Conservation (phyloP, 1,284 basidiomycete species). For the Chalciporus sp. region DNA sequence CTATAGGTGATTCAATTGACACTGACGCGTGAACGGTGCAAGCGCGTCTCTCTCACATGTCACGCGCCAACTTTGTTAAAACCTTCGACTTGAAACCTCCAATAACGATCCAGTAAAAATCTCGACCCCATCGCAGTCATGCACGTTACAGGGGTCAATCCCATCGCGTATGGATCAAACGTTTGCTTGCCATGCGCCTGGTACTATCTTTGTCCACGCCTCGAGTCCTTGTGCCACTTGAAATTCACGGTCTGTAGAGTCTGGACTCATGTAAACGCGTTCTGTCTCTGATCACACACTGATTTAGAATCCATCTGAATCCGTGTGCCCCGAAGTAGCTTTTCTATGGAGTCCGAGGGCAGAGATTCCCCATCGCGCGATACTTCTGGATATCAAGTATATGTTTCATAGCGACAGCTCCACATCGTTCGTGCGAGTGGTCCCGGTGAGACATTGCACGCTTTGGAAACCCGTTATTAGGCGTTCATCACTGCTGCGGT, state of each 20-base stretch:
- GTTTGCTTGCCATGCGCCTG: neutral
- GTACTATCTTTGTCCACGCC: neutral
- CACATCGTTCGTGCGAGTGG: no score
- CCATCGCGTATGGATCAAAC: no score
- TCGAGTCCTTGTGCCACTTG: neutral
- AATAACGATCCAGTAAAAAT: no score
- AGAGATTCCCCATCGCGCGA: neutral
- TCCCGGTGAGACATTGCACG: neutral
- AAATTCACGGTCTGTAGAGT: neutral
- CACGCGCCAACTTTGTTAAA: no score
- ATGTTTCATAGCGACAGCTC: neutral
- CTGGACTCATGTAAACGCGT: no score
- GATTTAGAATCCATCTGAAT: constrained; percentile 25
- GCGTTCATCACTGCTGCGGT: neutral
- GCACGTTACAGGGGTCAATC: no score
- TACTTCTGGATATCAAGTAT: neutral
- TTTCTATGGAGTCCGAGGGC: no score
- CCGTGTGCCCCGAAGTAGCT: no score
- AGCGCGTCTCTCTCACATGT: no score
- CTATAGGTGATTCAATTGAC: no score
- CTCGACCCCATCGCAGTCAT: no score
- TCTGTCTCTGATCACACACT: constrained; percentile 27
- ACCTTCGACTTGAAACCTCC: no score
- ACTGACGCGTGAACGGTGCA: neutral
- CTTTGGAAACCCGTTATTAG: neutral